These are phyloP conservation scores for Apodospora peruviana DNA, from an alignment of 495 filamentous ascomycete genomes.

Conservation along the genomic window DNA sequence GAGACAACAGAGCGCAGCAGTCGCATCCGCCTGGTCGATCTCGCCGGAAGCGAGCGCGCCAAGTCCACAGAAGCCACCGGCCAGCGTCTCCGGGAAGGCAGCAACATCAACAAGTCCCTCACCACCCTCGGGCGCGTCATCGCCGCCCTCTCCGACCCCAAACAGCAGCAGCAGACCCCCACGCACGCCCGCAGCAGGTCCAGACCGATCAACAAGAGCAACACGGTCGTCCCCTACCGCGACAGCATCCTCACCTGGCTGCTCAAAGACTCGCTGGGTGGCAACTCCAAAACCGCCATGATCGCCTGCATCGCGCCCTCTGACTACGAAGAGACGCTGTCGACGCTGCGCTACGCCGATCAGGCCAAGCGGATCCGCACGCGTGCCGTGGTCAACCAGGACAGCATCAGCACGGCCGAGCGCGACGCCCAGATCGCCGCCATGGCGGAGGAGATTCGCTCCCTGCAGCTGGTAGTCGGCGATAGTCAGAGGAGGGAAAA, in stretches of 20 bases:
- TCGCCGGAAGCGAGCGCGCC: slow-evolving; percentile 91
- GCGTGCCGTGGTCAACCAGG: slow-evolving; percentile 93
- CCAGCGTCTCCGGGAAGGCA: slow-evolving; percentile 82
- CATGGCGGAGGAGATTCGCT: slow-evolving; percentile 89
- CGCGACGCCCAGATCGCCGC: slow-evolving; percentile 88
- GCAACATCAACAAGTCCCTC: slow-evolving; percentile 97
- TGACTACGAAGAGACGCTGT: slow-evolving; percentile 96
- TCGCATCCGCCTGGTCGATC: slow-evolving; percentile 90
- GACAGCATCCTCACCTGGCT: slow-evolving; percentile 98
- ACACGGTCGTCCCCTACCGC: slow-evolving; percentile 78
- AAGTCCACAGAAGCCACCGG: slow-evolving; percentile 95
- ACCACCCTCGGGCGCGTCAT: slow-evolving; percentile 95
- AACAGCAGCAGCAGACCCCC: no score
- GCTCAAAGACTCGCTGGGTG: slow-evolving; percentile 88
- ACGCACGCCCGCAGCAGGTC: slow-evolving; percentile 18
- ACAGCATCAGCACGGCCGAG: slow-evolving; percentile 77
- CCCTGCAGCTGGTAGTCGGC: slow-evolving; percentile 70
- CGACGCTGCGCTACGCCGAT: slow-evolving; percentile 92
- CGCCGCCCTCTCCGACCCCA: slow-evolving; percentile 87
- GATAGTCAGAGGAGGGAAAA: slow-evolving; percentile 44
- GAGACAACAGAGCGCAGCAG: slow-evolving; percentile 91
- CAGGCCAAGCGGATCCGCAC: slow-evolving; percentile 97
- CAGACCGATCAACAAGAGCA: slow-evolving; percentile 20
- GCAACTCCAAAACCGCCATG: slow-evolving; percentile 98
- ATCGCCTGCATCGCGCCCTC: slow-evolving; percentile 93